Conservation (phyloP, 352 stramenopile genomes). For the Globisporangium mamillatum region DNA sequence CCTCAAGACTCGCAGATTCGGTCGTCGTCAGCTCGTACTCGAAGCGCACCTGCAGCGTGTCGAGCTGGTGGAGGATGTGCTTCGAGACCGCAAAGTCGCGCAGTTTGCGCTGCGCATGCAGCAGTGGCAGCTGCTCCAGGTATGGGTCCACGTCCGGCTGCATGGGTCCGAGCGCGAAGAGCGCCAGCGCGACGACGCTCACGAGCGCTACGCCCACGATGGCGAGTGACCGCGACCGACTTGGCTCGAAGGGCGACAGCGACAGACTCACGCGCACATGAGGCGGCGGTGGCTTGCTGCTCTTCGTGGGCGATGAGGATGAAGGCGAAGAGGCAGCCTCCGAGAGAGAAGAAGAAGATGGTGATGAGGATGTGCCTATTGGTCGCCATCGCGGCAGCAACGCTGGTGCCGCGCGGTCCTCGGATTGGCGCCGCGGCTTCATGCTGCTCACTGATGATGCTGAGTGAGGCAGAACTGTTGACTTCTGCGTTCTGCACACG, state of each 20-base stretch:
- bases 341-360: background rate
- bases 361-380: background rate
- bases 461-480: background rate
- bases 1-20: background rate
- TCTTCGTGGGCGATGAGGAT: background rate
- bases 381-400: constrained; percentile 14
- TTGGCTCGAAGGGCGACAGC: constrained; percentile 6
- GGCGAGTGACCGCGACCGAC: background rate
- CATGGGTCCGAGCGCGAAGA: constrained; percentile 2
- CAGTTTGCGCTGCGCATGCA: constrained; percentile 18
- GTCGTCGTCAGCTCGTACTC: constrained; percentile 24
- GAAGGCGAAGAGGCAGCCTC: background rate
- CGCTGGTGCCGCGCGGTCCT: background rate
- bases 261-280: background rate
- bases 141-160: constrained; percentile 13
- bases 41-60: constrained; percentile 32
- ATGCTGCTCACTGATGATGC: background rate
- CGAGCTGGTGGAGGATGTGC: constrained; percentile 27
- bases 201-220: constrained; percentile 11
- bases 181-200: constrained; percentile 9
- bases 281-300: background rate
- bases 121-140: constrained; percentile 9
- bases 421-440: constrained; percentile 6
- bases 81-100: constrained; percentile 29
- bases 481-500: too few relatives aligned